phyloP scores from a whole-genome alignment of 1,284 basidiomycete species.

The Tilletiopsis washingtonensis region DNA sequence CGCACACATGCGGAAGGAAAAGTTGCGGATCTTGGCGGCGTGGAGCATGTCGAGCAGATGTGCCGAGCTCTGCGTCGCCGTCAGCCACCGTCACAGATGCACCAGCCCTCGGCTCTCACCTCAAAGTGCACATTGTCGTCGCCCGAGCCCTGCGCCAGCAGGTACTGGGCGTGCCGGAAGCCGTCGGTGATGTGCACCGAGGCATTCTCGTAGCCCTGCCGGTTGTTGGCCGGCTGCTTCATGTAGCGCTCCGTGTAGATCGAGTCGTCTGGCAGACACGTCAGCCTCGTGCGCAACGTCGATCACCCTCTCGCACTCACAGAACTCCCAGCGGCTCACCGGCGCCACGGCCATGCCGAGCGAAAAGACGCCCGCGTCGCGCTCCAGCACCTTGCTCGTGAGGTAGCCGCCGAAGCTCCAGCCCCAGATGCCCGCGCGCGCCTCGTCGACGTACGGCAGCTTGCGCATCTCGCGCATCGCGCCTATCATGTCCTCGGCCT shows the following conservation, averaged over 20 bases:
- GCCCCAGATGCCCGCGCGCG: conserved; percentile 66
- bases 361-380: conserved; percentile 71
- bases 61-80: conserved; percentile 65
- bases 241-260: conserved; percentile 96
- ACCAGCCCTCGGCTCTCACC: neutral
- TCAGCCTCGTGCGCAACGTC: neutral
- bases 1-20: conserved; percentile 90
- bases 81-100: neutral
- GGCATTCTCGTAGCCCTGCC: conserved; percentile 71
- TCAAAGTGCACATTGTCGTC: conserved; percentile 58
- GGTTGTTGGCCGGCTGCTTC: conserved; percentile 70
- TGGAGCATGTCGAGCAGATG: conserved; percentile 88
- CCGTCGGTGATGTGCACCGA: conserved; percentile 76
- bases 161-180: conserved; percentile 68
- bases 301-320: conserved; percentile 50
- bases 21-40: conserved; percentile 63
- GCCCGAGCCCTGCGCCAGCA: conserved; percentile 70
- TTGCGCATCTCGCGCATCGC: conserved; percentile 55
- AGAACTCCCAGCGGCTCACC: conserved; percentile 48
- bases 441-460: conserved; percentile 67
- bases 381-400: conserved; percentile 46
- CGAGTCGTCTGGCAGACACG: conserved; percentile 36
- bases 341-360: conserved; percentile 77
- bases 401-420: conserved; percentile 41
- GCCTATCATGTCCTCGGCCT: conserved; percentile 77